These are phyloP conservation scores for Combretum micranthum DNA, from an alignment of 345 rosid species.

Conservation along the genomic window DNA sequence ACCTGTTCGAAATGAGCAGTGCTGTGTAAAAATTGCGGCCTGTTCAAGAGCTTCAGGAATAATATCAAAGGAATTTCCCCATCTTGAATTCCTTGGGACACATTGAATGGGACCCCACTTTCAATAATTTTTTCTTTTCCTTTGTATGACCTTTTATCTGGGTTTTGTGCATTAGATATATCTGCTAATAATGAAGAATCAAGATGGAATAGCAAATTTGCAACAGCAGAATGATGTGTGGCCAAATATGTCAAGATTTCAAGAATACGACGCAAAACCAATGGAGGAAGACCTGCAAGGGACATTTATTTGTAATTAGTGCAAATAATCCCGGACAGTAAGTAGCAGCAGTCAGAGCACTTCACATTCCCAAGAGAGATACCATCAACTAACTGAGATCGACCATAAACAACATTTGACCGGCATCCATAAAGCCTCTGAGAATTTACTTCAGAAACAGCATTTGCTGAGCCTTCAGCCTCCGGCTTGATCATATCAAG, in stretches of 20 bases:
- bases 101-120: conserved; percentile 27
- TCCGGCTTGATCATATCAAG: conserved; percentile 83
- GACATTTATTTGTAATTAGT: conserved; percentile 9
- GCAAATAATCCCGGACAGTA: conserved; percentile 3
- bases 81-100: conserved; percentile 24
- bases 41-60: conserved; percentile 77
- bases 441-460: conserved; percentile 57
- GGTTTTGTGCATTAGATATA: conserved; percentile 22
- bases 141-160: conserved; percentile 47
- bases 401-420: conserved; percentile 79
- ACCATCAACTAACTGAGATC: conserved; percentile 90
- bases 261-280: conserved; percentile 76
- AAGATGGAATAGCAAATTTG: conserved; percentile 74
- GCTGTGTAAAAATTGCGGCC: conserved; percentile 66
- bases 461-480: conserved; percentile 58
- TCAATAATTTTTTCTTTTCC: conserved; percentile 67
- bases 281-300: conserved; percentile 77
- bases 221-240: conserved; percentile 72
- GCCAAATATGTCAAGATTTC: conserved; percentile 85
- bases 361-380: conserved; percentile 13
- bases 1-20: conserved; percentile 87
- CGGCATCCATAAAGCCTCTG: conserved; percentile 96
- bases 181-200: conserved; percentile 49
- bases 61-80: conserved; percentile 62
- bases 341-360: conserved; percentile 3